phyloP scores from a whole-genome alignment of 2,329 filamentous ascomycete genomes.

The Fusarium incarnatum region DNA sequence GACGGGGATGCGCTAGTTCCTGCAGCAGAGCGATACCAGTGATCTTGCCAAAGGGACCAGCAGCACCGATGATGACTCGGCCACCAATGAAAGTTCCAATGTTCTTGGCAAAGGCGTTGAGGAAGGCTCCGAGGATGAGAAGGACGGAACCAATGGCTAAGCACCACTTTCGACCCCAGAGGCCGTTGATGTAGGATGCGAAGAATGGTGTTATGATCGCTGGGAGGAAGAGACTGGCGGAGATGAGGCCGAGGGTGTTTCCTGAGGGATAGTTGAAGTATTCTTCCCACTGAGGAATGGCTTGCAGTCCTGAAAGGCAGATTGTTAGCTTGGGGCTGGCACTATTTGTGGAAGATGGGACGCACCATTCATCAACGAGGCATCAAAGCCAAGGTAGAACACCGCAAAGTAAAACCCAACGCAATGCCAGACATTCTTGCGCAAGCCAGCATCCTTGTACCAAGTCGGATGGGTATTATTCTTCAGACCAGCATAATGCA shows the following conservation, averaged over 20 bases:
- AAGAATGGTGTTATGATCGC: constrained; percentile 29
- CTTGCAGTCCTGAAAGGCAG: not conserved
- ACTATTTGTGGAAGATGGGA: no score
- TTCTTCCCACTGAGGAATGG: constrained; percentile 30
- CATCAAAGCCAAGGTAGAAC: constrained; percentile 27
- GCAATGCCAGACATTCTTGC: constrained; percentile 33
- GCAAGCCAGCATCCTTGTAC: constrained; percentile 26
- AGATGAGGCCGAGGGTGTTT: constrained; percentile 22
- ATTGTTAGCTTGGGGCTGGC: not conserved
- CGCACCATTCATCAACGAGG: constrained; percentile 17
- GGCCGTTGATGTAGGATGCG: constrained; percentile 25
- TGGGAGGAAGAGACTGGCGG: constrained; percentile 29
- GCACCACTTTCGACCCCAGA: constrained; percentile 34
- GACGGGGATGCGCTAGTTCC: constrained; percentile 31
- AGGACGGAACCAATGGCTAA: constrained; percentile 14
- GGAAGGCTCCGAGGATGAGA: constrained; percentile 21
- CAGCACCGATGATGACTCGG: constrained; percentile 25
- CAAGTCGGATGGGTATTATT: constrained; percentile 32
- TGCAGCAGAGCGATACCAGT: constrained; percentile 28
- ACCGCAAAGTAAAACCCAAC: constrained; percentile 34
- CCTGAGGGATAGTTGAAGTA: constrained; percentile 32
- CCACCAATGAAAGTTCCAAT: constrained; percentile 21
- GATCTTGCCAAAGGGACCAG: constrained; percentile 26
- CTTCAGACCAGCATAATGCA: constrained; percentile 27
- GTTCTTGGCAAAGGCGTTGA: constrained; percentile 29